phyloP scores from a whole-genome alignment of 2,329 filamentous ascomycete genomes.

The Didymella pomorum region DNA sequence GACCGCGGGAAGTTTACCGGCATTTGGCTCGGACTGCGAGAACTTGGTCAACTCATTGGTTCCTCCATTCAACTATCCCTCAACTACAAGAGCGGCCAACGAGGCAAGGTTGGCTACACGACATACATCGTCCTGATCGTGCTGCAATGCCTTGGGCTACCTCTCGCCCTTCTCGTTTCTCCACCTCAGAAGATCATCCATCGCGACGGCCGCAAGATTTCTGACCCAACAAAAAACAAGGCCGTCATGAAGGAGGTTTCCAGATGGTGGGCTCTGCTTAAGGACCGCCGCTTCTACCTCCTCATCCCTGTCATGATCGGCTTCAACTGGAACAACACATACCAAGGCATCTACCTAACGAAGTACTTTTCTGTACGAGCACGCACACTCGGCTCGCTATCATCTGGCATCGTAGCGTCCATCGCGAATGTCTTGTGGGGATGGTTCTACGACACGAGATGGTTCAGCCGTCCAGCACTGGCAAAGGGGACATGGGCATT shows the following conservation, averaged over 20 bases:
- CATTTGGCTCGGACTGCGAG: not conserved
- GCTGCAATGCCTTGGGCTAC: not conserved
- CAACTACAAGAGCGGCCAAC: not conserved
- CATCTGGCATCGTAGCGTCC: conserved; percentile 41
- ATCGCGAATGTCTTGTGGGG: conserved; percentile 60
- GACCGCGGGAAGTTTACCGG: not conserved
- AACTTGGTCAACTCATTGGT: not conserved
- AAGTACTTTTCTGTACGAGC: not conserved
- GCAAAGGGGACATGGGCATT: conserved; percentile 56
- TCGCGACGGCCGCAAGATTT: not conserved
- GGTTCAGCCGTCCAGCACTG: conserved; percentile 51
- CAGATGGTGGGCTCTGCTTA: not conserved
- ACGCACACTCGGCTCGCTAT: not conserved
- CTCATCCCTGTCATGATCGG: not conserved
- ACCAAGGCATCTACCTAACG: not conserved
- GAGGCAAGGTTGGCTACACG: not conserved
- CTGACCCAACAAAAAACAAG: not conserved
- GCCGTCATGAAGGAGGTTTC: not conserved
- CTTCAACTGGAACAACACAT: not conserved
- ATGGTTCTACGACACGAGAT: conserved; percentile 58
- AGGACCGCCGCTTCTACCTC: not conserved
- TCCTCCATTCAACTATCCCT: not conserved
- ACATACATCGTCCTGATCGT: not conserved
- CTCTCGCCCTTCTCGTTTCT: not conserved
- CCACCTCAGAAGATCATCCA: not conserved